These are phyloP conservation scores for Monascus purpureus DNA, from an alignment of 495 filamentous ascomycete species.

Conservation along the genomic window DNA sequence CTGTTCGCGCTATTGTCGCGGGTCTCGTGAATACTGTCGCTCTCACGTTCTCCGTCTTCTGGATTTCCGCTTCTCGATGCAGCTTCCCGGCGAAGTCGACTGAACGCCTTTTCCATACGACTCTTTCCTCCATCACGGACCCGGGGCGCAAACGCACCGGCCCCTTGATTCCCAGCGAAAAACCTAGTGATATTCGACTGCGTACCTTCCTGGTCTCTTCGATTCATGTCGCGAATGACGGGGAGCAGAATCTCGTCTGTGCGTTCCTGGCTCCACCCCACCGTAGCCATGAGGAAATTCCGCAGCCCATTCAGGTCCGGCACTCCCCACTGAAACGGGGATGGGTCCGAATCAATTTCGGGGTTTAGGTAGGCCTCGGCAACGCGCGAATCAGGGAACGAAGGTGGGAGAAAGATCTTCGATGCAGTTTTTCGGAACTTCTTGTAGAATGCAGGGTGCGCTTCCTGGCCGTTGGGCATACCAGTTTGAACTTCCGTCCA, in stretches of 20 bases:
- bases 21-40: too few species aligned
- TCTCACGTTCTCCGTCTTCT: constrained; percentile 1
- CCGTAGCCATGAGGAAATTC: constrained; percentile 79
- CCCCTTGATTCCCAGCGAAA: constrained; percentile 51
- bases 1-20: neutral
- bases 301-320: constrained; percentile 80
- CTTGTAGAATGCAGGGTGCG: constrained; percentile 52
- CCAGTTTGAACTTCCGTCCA: constrained; percentile 63
- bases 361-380: constrained; percentile 73
- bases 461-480: constrained; percentile 17
- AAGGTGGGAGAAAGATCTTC: constrained; percentile 70
- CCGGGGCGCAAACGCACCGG: constrained; percentile 67
- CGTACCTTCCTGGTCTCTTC: constrained; percentile 70
- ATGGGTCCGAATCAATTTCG: constrained; percentile 65
- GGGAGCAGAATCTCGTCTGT: constrained; percentile 93
- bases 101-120: constrained; percentile 73
- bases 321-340: constrained; percentile 84
- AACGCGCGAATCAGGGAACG: constrained; percentile 63
- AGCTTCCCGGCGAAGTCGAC: constrained; percentile 46
- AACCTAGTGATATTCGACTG: constrained; percentile 93
- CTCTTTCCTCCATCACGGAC: constrained; percentile 46
- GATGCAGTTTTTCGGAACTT: constrained; percentile 70
- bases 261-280: constrained; percentile 81
- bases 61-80: constrained; percentile 5
- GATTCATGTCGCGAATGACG: constrained; percentile 89